These are phyloP conservation scores for Lactifluus volemus DNA, from an alignment of 768 basidiomycete species.

Conservation along the genomic window DNA sequence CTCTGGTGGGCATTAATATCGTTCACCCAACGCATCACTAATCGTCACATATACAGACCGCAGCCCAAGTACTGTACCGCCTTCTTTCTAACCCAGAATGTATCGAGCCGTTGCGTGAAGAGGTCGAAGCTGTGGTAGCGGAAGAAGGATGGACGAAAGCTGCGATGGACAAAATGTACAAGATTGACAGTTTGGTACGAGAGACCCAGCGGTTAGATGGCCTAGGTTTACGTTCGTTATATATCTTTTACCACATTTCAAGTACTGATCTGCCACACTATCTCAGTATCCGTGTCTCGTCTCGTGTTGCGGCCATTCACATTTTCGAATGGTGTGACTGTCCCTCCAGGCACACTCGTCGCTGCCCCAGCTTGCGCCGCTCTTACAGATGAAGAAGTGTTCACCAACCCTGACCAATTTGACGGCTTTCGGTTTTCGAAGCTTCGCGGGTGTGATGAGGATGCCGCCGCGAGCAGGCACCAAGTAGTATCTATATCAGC, in stretches of 20 bases:
- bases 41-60: conserved; percentile 18
- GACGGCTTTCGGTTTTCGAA: conserved; percentile 34
- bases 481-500: conserved; percentile 11
- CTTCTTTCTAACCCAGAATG: conserved; percentile 25
- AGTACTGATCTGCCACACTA: not conserved
- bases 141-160: conserved; percentile 28
- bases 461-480: not conserved
- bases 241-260: not conserved
- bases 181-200: conserved; percentile 31
- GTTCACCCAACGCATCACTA: not conserved
- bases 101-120: conserved; percentile 25
- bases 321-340: conserved; percentile 35
- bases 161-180: conserved; percentile 25
- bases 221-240: conserved; percentile 18
- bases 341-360: conserved; percentile 34
- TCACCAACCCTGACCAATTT: conserved; percentile 31
- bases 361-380: conserved; percentile 24
- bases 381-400: conserved; percentile 27
- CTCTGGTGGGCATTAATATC: conserved; percentile 19
- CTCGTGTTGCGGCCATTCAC: conserved; percentile 32
- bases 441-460: not conserved
- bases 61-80: conserved; percentile 25
- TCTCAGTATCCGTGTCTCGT: conserved; percentile 25
- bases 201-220: conserved; percentile 26
- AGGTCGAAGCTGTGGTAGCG: conserved; percentile 24